Conservation (phyloP, 352 stramenopile species). For the Phytophthora sansomeana region DNA sequence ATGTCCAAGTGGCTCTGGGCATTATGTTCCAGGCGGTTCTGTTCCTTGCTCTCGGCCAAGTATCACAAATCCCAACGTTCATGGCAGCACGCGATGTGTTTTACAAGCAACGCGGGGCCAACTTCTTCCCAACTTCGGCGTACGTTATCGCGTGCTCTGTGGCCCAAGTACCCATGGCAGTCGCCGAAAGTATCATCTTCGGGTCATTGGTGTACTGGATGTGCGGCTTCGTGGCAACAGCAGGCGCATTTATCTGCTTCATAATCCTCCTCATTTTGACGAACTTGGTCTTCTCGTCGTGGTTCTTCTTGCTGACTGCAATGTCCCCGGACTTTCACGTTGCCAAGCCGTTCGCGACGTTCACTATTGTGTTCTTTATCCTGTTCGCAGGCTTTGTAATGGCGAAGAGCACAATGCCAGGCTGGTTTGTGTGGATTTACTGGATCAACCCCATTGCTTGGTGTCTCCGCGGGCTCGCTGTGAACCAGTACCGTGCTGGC, state of each 20-base stretch:
- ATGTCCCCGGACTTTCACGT: conserved; percentile 43
- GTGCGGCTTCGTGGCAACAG: conserved; percentile 55
- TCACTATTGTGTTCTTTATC: conserved; percentile 50
- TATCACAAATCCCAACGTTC: conserved; percentile 76
- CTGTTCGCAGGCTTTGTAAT: conserved; percentile 67
- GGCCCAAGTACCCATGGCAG: conserved; percentile 61
- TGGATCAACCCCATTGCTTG: conserved; percentile 64
- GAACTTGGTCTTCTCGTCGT: conserved; percentile 52
- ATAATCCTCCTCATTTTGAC: conserved; percentile 48
- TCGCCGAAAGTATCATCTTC: conserved; percentile 79
- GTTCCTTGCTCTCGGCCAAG: conserved; percentile 77
- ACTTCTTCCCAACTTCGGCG: conserved; percentile 77
- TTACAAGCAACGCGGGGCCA: conserved; percentile 83
- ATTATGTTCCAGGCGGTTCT: conserved; percentile 82
- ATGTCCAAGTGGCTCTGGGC: conserved; percentile 62
- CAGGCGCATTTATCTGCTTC: conserved; percentile 53
- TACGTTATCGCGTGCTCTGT: conserved; percentile 73
- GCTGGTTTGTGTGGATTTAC: conserved; percentile 59
- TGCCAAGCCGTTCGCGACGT: conserved; percentile 43
- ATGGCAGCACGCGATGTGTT: conserved; percentile 71
- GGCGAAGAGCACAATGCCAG: conserved; percentile 50
- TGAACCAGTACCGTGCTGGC: conserved; percentile 43
- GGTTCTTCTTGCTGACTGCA: conserved; percentile 57
- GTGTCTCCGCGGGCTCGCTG: conserved; percentile 41
- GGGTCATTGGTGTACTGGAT: conserved; percentile 86